phyloP scores from a whole-genome alignment of 2,329 filamentous ascomycete genomes.

The Teratosphaeria gauchensis region DNA sequence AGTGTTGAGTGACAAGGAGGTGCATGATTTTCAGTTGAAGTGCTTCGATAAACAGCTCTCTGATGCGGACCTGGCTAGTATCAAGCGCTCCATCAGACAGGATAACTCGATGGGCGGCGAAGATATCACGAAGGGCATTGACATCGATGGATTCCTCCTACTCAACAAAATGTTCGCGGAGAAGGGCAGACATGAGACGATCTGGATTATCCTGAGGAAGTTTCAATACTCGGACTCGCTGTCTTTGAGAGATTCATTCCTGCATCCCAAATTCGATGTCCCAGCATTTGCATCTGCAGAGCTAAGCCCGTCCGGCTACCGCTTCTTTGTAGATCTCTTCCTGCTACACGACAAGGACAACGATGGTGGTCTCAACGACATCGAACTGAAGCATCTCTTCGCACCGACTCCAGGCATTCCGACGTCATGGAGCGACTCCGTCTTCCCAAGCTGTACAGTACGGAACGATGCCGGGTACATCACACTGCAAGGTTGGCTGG shows the following conservation, averaged over 20 bases:
- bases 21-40: slow-evolving; percentile 79
- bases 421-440: slow-evolving; percentile 74
- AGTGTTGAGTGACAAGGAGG: slow-evolving; percentile 78
- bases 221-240: slow-evolving; percentile 96
- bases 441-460: slow-evolving; percentile 87
- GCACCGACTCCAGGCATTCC: slow-evolving; percentile 87
- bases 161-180: slow-evolving; percentile 95
- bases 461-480: slow-evolving; percentile 92
- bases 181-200: slow-evolving; percentile 94
- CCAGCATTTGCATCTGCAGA: slow-evolving; percentile 87
- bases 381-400: slow-evolving; percentile 78
- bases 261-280: slow-evolving; percentile 90
- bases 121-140: slow-evolving; percentile 52
- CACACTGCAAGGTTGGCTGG: slow-evolving; percentile 93
- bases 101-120: slow-evolving; percentile 8
- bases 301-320: slow-evolving; percentile 84
- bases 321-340: slow-evolving; percentile 96
- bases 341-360: slow-evolving; percentile 95
- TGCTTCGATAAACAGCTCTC: slow-evolving; percentile 85
- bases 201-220: slow-evolving; percentile 92
- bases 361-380: slow-evolving; percentile 81
- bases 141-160: slow-evolving; percentile 72
- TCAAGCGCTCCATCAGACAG: slow-evolving; percentile 73
- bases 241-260: slow-evolving; percentile 79
- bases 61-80: slow-evolving; percentile 73